Evolutionary conservation across 306 rosid genomes (phyloP), one percentile per base, ranked within the genome.

Genomic region (Luffa aegyptiaca): DNA sequence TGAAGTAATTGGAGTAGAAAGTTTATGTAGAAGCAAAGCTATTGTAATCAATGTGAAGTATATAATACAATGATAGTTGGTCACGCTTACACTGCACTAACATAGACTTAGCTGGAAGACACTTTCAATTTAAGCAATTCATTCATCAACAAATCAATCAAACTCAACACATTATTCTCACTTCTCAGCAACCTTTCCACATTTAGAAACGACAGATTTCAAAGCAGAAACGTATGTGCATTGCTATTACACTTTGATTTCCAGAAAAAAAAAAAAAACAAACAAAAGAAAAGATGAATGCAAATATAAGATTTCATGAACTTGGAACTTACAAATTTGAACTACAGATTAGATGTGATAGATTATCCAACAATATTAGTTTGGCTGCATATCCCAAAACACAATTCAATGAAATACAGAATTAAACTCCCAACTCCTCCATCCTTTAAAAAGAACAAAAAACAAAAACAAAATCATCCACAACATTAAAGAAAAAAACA

Each of bases 101-200:
- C 31, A 26, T 26, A 26, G 31, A 26, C 1, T 26, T 26, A 26
- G 31, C 31, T 26, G 0, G 31, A 26, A 26, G 31, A 26, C 31
- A 26, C 31, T 26, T 26, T 26, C 55, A 94, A 84, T 79, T 88
- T 94, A 52, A 94, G 86, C 92, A 94, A 83, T 72, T 94, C 93
- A 78, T 92, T 92, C 98, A 94, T 94, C 88, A 94, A 79, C 26
- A 86, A 84, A 89, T 94, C 98, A 65, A 83, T 90, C 64, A 94
- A 83, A 81, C 83, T 83, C 65, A 86, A 88, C 84, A 94, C 81
- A 84, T 88, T 90, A 41, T 90, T 59, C 83, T 94, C 98, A 44
- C 36, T 90, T 59, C 83, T 94, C 98, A 44, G 80, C 96, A 59
- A 94, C 91, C 77, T 89, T 94, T 72, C 83, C 92, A 69, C 98